These are phyloP conservation scores for Epichloe sp. DNA, from an alignment of 2,329 filamentous ascomycete species.

Conservation along the genomic window DNA sequence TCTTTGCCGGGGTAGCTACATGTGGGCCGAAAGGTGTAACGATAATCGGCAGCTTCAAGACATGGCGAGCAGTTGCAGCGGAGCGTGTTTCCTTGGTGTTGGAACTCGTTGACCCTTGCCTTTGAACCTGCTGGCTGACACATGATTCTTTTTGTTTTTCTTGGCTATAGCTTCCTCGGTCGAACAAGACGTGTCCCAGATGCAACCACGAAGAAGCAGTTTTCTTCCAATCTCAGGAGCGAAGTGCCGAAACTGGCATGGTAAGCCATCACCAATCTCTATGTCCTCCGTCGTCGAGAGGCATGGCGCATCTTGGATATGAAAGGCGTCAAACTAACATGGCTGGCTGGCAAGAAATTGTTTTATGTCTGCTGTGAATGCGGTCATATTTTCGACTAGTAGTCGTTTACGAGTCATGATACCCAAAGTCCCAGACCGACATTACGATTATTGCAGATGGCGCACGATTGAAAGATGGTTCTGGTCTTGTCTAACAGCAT, in stretches of 20 bases:
- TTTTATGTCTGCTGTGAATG: conserved; percentile 93
- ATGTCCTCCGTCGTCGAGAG: neutral
- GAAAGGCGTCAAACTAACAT: conserved; percentile 6
- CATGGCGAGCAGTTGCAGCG: conserved; percentile 7
- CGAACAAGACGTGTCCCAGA: conserved; percentile 70
- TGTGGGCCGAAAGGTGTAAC: neutral
- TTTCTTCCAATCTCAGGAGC: conserved; percentile 97
- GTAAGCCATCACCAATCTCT: conserved; percentile 37
- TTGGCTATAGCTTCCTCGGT: conserved; percentile 67
- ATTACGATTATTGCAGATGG: neutral
- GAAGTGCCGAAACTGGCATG: conserved; percentile 96
- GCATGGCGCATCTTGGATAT: neutral
- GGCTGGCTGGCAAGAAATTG: conserved; percentile 50
- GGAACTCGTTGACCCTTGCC: conserved; percentile 13
- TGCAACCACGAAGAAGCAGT: conserved; percentile 86
- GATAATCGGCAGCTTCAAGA: neutral
- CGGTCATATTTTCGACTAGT: conserved; percentile 66
- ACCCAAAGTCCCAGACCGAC: neutral
- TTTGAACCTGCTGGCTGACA: conserved; percentile 29
- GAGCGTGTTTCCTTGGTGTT: conserved; percentile 10
- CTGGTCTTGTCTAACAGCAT: neutral
- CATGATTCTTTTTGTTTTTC: conserved; percentile 14
- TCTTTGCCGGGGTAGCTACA: neutral
- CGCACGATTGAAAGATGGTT: neutral
- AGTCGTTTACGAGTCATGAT: conserved; percentile 4